Base-by-base conservation (phyloP, 805 yeast species). In the Myxozyma mucilagina region DNA sequence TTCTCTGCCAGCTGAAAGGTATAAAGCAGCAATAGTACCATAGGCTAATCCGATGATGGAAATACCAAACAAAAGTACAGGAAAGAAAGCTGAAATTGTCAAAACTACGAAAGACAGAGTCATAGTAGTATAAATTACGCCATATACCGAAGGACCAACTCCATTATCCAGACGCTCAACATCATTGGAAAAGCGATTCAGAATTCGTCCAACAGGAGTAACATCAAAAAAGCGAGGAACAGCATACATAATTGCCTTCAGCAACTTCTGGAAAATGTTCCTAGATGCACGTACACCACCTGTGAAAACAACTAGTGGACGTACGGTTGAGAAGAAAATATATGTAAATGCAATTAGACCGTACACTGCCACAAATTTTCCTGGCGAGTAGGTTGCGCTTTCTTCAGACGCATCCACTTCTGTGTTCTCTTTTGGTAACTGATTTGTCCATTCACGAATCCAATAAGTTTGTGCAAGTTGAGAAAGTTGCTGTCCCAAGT, bases 131-230 rank as follows among this genome's bases (percentile, higher is more conserved):
- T 82, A 81, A 56, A 87, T 78, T 13, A 87, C 83, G 68, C 87
- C 89, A 70, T 87, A 89, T 36, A 90, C 85, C 71, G 80, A 82
- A 8, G 93, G 88, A 9, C 91, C 84, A 67, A 93, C 79, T 67
- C 92, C 97, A 76, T 93, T 97, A 75, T 93, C 99, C 63, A 93
- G 84, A 13, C 94, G 84, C 74, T 92, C 97, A 64, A 93, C 85
- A 77, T 93, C 99, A 73, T 90, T 92, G 7, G 97, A 90, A 72
- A 94, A 93, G 71, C 99, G 82, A 75, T 93, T 94, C 90, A 93
- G 90, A 59, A 93, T 89, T 73, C 98, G 86, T 39, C 99, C 99
- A 68, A 88, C 82, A 8, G 99, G 98, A 2, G 98, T 93, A 20
- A 94, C 81, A 72, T 94, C 98, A 74, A 92, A 93, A 75, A 94